These are phyloP conservation scores for Talaromyces stipitatus DNA, from an alignment of 495 filamentous ascomycete genomes.

Conservation along the genomic window DNA sequence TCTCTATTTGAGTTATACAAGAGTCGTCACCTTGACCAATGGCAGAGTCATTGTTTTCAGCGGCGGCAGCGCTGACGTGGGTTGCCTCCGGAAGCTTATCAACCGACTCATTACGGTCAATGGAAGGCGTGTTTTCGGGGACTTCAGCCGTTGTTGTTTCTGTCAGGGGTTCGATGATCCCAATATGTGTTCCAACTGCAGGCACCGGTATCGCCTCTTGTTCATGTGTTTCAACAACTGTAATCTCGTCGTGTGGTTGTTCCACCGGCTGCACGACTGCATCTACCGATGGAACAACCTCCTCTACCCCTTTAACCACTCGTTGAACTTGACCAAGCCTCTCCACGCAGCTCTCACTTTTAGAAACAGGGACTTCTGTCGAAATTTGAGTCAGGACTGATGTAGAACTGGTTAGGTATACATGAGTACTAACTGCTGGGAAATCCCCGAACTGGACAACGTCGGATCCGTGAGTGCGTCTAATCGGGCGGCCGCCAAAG, in stretches of 20 bases:
- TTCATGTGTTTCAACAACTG: not conserved
- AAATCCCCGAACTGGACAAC: not conserved
- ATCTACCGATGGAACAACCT: not conserved
- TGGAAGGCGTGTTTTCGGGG: no score
- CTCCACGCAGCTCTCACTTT: not conserved
- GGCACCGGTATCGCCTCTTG: not conserved
- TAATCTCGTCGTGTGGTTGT: not conserved
- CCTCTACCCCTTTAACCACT: slow-evolving; percentile 4
- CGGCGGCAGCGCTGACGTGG: no score
- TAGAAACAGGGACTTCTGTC: slow-evolving; percentile 5
- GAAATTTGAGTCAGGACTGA: slow-evolving; percentile 3
- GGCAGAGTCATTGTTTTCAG: not conserved
- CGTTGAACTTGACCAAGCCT: slow-evolving; percentile 5
- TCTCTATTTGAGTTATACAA: not conserved
- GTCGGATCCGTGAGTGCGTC: not conserved
- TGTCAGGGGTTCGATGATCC: no score
- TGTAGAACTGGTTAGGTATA: slow-evolving; percentile 4
- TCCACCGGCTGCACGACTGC: not conserved
- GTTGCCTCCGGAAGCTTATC: no score
- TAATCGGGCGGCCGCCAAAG: not conserved
- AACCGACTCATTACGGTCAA: no score
- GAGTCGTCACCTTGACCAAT: not conserved
- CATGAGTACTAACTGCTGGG: slow-evolving; percentile 9
- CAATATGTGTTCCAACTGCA: no score
- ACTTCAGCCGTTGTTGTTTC: no score